Conservation (phyloP, 2,329 filamentous ascomycete genomes). For the Neoscytalidium dimidiatum region DNA sequence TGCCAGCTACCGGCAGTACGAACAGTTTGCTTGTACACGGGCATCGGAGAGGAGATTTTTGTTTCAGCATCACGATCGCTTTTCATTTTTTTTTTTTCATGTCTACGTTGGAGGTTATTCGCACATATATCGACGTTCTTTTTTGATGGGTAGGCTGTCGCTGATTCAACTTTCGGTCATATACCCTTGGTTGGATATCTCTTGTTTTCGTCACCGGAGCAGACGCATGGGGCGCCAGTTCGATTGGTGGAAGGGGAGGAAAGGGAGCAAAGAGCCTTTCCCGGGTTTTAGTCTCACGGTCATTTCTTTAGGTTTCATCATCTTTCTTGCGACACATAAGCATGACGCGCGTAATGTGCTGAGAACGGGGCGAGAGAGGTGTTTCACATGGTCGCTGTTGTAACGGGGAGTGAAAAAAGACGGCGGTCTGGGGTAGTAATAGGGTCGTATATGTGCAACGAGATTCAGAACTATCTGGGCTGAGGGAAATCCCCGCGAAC, state of each 20-base stretch:
- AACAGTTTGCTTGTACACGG: neutral
- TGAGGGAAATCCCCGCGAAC: too few species aligned
- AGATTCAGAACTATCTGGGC: too few species aligned
- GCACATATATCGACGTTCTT: neutral
- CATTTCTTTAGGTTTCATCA: too few species aligned
- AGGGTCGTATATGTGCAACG: too few species aligned
- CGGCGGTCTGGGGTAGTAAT: too few species aligned
- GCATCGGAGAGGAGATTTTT: neutral
- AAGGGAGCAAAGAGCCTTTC: neutral
- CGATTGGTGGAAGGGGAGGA: neutral
- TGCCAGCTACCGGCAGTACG: neutral
- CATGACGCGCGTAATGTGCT: too few species aligned
- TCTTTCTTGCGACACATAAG: too few species aligned
- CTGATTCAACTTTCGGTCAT: slow-evolving; percentile 2
- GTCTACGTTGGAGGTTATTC: neutral
- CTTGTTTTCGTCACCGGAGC: too few species aligned
- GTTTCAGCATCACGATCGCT: neutral
- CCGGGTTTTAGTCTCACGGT: too few species aligned
- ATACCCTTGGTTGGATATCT: slow-evolving; percentile 5
- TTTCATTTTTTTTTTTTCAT: neutral
- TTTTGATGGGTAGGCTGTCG: neutral
- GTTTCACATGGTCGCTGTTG: too few species aligned
- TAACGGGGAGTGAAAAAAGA: too few species aligned
- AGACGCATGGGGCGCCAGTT: neutral
- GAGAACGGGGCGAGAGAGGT: too few species aligned